These are phyloP conservation scores for Lodderomyces beijingensis DNA, from an alignment of 1,139 yeast genomes.

Conservation along the genomic window DNA sequence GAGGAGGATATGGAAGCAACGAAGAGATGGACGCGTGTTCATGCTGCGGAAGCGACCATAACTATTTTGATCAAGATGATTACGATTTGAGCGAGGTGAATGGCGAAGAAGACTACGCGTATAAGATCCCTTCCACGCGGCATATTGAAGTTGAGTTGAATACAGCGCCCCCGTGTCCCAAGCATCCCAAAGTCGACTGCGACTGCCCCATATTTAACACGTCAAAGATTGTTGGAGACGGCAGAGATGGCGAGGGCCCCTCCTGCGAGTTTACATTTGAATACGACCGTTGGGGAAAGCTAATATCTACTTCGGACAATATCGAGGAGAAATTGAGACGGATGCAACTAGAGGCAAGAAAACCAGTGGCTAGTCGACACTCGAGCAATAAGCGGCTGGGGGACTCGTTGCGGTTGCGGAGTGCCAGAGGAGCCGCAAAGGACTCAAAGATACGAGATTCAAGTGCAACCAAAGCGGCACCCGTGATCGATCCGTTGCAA, in stretches of 20 bases:
- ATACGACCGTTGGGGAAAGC: slow-evolving; percentile 39
- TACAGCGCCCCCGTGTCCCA: too few species aligned
- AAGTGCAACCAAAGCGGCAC: too few species aligned
- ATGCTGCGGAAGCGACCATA: slow-evolving; percentile 19
- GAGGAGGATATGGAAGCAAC: background rate
- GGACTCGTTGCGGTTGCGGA: too few species aligned
- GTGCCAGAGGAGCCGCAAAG: too few species aligned
- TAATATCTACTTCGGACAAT: slow-evolving; percentile 39
- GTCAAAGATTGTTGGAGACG: slow-evolving; percentile 13
- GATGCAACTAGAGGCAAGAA: slow-evolving; percentile 12
- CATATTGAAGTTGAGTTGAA: background rate
- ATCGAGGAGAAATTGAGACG: slow-evolving; percentile 14
- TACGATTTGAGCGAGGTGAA: slow-evolving; percentile 15
- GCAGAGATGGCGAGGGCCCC: slow-evolving; percentile 25
- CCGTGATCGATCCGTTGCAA: too few species aligned
- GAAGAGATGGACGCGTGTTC: slow-evolving; percentile 28
- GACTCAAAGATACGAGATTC: too few species aligned
- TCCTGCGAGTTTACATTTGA: slow-evolving; percentile 45
- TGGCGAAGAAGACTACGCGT: slow-evolving; percentile 17
- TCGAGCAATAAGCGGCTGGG: too few species aligned
- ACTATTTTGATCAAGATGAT: slow-evolving; percentile 11
- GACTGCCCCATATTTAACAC: too few species aligned
- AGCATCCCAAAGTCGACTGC: too few species aligned
- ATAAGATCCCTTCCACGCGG: slow-evolving; percentile 6
- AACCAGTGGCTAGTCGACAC: too few species aligned